These are phyloP conservation scores for Kockovaella imperatae DNA, from an alignment of 768 basidiomycete genomes.

Conservation along the genomic window DNA sequence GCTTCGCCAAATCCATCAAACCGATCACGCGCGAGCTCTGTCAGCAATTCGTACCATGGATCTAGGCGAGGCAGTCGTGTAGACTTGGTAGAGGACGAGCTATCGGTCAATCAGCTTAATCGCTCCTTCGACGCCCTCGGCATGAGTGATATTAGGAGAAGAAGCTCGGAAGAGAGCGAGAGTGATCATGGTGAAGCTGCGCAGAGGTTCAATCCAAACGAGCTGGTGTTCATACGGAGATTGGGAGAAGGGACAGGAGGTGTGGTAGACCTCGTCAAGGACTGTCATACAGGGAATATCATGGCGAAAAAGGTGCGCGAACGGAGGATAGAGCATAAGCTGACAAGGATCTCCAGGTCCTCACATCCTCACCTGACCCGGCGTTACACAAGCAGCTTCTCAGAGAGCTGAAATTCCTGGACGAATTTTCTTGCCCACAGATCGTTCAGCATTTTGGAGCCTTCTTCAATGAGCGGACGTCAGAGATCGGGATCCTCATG, in stretches of 20 bases:
- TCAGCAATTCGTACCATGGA: not conserved
- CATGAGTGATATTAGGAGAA: not conserved
- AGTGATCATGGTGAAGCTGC: constrained; percentile 11
- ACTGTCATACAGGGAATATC: constrained; percentile 34
- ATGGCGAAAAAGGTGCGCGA: constrained; percentile 47
- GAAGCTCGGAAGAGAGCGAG: constrained; percentile 7
- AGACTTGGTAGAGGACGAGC: constrained; percentile 3
- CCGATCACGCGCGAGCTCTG: constrained; percentile 16
- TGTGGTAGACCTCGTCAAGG: constrained; percentile 41
- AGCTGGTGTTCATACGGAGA: constrained; percentile 30
- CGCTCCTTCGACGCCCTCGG: too few relatives aligned
- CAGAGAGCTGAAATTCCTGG: constrained; percentile 44
- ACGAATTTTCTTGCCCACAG: constrained; percentile 42
- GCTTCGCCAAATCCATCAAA: constrained; percentile 11
- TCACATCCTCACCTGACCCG: constrained; percentile 44
- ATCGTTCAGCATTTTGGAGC: constrained; percentile 46
- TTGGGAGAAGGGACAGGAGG: constrained; percentile 46
- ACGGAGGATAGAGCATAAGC: too few relatives aligned
- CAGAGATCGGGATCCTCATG: constrained; percentile 45
- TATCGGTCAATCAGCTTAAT: too few relatives aligned
- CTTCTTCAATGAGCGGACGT: constrained; percentile 42
- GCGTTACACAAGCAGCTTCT: constrained; percentile 45
- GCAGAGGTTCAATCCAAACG: constrained; percentile 21
- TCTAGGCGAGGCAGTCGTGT: constrained; percentile 5
- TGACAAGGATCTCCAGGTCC: constrained; percentile 25